Evolutionary conservation across 2,329 filamentous ascomycete genomes (phyloP).

Genomic region (Myriosclerotinia curreyana): DNA sequence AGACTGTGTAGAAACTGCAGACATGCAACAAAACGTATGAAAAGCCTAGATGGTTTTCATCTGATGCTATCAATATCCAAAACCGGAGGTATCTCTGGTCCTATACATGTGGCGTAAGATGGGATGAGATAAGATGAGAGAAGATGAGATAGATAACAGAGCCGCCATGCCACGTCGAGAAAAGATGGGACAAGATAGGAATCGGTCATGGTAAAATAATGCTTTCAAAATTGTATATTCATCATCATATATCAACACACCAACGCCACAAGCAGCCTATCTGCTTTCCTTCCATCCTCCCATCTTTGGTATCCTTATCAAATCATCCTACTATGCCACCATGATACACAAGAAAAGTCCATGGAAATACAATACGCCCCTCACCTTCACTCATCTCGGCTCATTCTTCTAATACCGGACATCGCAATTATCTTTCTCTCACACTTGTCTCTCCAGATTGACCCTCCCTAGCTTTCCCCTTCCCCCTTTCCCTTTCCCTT

Average conservation of each 20-base stretch:
- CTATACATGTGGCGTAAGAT: neutral
- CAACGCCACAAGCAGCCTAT: slow-evolving; percentile 9
- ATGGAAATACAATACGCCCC: slow-evolving; percentile 14
- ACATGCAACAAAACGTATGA: no score
- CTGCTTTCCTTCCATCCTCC: neutral
- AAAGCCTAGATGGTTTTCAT: no score
- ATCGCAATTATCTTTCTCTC: slow-evolving; percentile 2
- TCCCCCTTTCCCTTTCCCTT: slow-evolving; percentile 10
- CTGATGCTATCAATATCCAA: no score
- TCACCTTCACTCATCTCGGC: neutral
- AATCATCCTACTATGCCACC: neutral
- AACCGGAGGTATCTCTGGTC: no score
- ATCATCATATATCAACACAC: slow-evolving; percentile 8
- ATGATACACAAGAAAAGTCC: slow-evolving; percentile 3
- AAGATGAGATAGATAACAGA: no score
- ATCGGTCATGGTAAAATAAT: neutral
- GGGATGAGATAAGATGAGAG: neutral
- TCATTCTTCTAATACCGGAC: neutral
- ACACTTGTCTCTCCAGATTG: slow-evolving; percentile 7
- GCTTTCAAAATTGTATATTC: slow-evolving; percentile 1
- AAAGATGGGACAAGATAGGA: no score
- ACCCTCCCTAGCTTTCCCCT: slow-evolving; percentile 1
- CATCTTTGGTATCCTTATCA: slow-evolving; percentile 13
- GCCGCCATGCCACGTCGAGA: neutral
- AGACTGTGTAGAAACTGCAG: no score